Conservation (phyloP, 1,284 basidiomycete species). For the Pseudozyma thailandica region DNA sequence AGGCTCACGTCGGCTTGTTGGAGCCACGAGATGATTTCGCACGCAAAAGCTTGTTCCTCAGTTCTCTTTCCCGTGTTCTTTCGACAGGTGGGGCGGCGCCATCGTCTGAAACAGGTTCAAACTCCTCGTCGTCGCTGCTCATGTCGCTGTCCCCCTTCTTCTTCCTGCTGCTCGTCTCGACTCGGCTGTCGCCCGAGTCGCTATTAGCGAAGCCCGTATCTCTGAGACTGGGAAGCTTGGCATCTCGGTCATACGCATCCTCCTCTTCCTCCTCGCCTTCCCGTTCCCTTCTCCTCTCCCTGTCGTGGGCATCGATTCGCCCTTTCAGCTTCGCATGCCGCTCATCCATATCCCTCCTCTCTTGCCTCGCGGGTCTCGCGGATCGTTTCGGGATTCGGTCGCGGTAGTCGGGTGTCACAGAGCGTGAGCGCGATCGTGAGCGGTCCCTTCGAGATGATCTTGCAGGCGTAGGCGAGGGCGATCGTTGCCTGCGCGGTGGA, state of each 20-base stretch:
- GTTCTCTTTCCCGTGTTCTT: slow-evolving; percentile 17
- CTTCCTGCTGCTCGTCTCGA: neutral
- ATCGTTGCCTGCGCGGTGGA: slow-evolving; percentile 8
- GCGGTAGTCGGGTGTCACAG: slow-evolving; percentile 45
- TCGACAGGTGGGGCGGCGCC: neutral
- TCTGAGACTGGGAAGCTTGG: neutral
- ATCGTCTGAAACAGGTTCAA: slow-evolving; percentile 1
- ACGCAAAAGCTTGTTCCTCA: slow-evolving; percentile 26
- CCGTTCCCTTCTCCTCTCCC: neutral
- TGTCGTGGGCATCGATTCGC: neutral
- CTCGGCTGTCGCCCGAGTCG: slow-evolving; percentile 4
- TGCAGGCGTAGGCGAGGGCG: slow-evolving; percentile 12
- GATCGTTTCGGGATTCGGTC: neutral
- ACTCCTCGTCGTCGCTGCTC: slow-evolving; percentile 6
- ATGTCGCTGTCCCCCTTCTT: neutral
- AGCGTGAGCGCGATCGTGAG: slow-evolving; percentile 19
- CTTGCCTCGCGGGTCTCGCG: neutral
- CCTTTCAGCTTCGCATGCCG: neutral
- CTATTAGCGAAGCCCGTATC: slow-evolving; percentile 1
- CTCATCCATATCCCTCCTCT: neutral
- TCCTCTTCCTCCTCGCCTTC: slow-evolving; percentile 7
- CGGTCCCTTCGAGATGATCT: slow-evolving; percentile 4
- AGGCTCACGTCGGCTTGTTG: neutral
- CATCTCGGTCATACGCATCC: slow-evolving; percentile 13
- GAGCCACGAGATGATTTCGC: slow-evolving; percentile 15